These are phyloP conservation scores for Fraxinus albicans DNA, from an alignment of 305 asterid species.

Conservation along the genomic window DNA sequence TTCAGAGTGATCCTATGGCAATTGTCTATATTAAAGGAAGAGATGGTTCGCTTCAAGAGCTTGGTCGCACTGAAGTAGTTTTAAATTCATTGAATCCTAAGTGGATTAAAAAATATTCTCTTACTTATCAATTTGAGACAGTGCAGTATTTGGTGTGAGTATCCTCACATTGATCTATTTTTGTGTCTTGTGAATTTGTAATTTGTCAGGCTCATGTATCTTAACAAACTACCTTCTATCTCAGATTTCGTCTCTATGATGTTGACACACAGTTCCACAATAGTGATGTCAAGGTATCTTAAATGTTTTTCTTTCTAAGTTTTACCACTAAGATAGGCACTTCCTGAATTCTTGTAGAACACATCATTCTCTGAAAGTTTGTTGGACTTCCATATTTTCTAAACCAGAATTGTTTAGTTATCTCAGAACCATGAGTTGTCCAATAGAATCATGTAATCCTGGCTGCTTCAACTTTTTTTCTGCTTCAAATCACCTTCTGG, in stretches of 20 bases:
- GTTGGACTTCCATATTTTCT: neutral
- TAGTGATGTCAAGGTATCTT: conserved; percentile 68
- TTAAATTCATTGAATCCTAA: conserved; percentile 85
- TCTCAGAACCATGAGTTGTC: neutral
- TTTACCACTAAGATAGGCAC: neutral
- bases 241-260: conserved; percentile 90
- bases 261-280: conserved; percentile 87
- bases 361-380: conserved; percentile 3
- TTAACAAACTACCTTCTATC: conserved; percentile 31
- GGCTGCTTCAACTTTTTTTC: conserved; percentile 6
- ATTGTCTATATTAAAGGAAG: conserved; percentile 66
- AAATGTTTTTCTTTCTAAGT: neutral
- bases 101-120: conserved; percentile 73
- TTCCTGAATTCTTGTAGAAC: conserved; percentile 5
- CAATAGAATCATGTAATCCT: neutral
- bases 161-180: conserved; percentile 27
- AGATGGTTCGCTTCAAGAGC: conserved; percentile 83
- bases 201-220: conserved; percentile 23
- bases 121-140: conserved; percentile 85
- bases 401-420: neutral
- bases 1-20: conserved; percentile 97
- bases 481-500: neutral
- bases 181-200: conserved; percentile 18
- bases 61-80: conserved; percentile 95
- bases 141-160: conserved; percentile 98